Evolutionary conservation across 2,329 filamentous ascomycete species (phyloP).

Genomic region (Neopestalotiopsis clavispora): DNA sequence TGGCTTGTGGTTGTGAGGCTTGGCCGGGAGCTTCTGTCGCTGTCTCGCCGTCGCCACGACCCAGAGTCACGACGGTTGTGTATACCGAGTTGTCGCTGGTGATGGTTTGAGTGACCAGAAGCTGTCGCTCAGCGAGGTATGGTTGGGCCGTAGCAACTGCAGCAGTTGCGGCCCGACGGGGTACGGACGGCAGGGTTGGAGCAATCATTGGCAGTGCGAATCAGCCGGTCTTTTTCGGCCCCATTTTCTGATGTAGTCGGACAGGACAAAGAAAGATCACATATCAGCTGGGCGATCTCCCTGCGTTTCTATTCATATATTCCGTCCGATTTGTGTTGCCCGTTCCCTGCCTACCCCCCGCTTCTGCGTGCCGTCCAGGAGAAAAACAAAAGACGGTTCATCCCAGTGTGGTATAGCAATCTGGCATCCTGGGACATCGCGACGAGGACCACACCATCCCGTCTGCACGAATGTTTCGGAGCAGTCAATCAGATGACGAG

Average conservation of each 20-base stretch:
- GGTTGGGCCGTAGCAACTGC: constrained; percentile 18
- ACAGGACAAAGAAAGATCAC: background rate
- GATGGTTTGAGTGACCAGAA: constrained; percentile 35
- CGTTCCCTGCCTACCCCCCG: background rate
- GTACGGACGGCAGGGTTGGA: background rate
- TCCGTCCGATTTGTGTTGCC: background rate
- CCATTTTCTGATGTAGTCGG: background rate
- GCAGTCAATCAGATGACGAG: constrained; percentile 10
- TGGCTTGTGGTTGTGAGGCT: background rate
- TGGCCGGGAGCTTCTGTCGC: background rate
- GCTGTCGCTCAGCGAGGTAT: constrained; percentile 24
- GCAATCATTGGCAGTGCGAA: background rate
- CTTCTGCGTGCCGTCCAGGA: background rate
- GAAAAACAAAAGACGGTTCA: constrained; percentile 2
- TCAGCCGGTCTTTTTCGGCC: background rate
- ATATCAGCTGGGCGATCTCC: constrained; percentile 10
- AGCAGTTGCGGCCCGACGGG: constrained; percentile 8
- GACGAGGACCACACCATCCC: background rate
- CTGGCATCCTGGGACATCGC: background rate
- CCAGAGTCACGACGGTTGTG: constrained; percentile 35
- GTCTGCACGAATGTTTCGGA: constrained; percentile 4
- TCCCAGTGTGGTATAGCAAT: background rate
- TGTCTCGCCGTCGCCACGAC: constrained; percentile 25
- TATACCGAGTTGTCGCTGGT: constrained; percentile 31
- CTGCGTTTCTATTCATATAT: background rate